Conservation (phyloP, 345 rosid species). For the Eucalyptus tenuipes region DNA sequence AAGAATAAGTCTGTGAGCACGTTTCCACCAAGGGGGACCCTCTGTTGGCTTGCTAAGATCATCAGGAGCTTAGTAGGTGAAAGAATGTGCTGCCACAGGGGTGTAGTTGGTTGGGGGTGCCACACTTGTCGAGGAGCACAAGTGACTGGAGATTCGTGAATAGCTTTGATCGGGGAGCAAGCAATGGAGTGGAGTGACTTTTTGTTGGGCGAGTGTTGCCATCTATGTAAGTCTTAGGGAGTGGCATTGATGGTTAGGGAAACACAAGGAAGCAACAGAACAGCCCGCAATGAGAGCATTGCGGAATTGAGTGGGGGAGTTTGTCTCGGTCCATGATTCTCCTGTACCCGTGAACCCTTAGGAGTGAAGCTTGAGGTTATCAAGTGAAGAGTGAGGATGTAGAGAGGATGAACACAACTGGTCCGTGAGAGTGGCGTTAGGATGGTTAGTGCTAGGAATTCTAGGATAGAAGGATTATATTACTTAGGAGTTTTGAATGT, state of each 20-base stretch:
- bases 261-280: accelerated
- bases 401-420: too few species aligned
- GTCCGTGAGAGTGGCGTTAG: accelerated
- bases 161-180: background rate
- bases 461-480: accelerated
- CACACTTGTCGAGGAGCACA: background rate
- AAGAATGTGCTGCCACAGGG: background rate
- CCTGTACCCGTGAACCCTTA: accelerated
- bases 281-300: accelerated
- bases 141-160: background rate
- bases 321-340: too few species aligned
- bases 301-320: too few species aligned
- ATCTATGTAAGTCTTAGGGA: too few species aligned
- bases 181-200: background rate
- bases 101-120: background rate
- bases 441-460: too few species aligned
- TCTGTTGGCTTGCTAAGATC: accelerated
- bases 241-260: background rate
- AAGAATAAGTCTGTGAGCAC: too few species aligned
- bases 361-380: too few species aligned
- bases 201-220: background rate
- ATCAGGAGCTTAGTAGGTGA: background rate
- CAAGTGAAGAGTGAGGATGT: too few species aligned
- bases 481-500: too few species aligned
- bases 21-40: too few species aligned